Conservation (phyloP, 305 asterid genomes). For the Fraxinus ornus region DNA sequence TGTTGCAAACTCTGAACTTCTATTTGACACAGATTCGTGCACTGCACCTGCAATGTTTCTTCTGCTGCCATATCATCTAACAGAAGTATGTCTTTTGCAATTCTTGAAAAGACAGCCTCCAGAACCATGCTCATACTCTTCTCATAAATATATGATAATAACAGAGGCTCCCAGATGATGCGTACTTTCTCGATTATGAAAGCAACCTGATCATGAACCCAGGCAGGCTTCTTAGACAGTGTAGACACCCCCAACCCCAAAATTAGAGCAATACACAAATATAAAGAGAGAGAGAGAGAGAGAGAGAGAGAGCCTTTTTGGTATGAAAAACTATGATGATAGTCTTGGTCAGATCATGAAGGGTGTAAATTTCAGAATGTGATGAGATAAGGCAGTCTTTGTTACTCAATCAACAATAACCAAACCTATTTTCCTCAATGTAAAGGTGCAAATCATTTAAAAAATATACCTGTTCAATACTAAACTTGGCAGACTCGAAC, state of each 20-base stretch:
- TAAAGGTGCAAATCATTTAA: not conserved
- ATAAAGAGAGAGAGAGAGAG: not conserved
- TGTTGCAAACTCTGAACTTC: not conserved
- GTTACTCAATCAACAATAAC: not conserved
- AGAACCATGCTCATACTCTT: conserved; percentile 67
- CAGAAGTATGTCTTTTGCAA: conserved; percentile 70
- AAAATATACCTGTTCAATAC: conserved; percentile 72
- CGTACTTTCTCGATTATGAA: conserved; percentile 95
- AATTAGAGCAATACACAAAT: too few species aligned
- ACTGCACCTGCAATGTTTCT: conserved; percentile 85
- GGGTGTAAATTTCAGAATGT: not conserved
- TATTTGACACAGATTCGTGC: not conserved
- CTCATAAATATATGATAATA: conserved; percentile 77
- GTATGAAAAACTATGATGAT: not conserved
- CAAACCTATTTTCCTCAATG: not conserved
- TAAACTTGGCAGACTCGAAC: conserved; percentile 85
- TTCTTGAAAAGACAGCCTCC: conserved; percentile 69
- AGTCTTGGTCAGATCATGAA: not conserved
- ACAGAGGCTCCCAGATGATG: conserved; percentile 82
- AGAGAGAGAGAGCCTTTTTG: not conserved
- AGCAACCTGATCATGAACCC: conserved; percentile 59
- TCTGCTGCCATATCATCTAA: conserved; percentile 96
- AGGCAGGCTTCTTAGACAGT: conserved; percentile 12
- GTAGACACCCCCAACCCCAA: conserved; percentile 14
- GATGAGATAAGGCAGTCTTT: not conserved